Evolutionary conservation across 1,284 basidiomycete species (phyloP).

Genomic region (Sanghuangporus weigelae): DNA sequence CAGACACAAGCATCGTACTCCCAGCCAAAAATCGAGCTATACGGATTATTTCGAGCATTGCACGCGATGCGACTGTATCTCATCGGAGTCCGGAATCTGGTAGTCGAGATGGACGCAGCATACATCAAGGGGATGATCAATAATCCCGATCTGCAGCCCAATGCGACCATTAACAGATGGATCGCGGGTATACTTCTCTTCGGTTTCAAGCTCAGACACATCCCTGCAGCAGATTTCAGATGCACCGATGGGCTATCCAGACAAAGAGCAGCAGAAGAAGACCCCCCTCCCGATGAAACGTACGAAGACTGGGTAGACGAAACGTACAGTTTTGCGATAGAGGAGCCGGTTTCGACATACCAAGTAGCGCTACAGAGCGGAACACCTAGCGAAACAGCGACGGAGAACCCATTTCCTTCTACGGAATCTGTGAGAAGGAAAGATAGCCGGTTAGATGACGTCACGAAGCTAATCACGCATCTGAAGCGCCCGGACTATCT

Average conservation of each 20-base stretch:
- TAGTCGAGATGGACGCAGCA: slow-evolving; percentile 21
- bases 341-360: too few species aligned
- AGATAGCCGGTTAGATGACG: too few species aligned
- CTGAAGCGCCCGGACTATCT: background rate
- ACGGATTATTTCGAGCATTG: too few species aligned
- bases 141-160: slow-evolving; percentile 20
- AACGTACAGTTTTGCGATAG: background rate
- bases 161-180: slow-evolving; percentile 23
- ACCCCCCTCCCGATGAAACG: background rate
- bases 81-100: slow-evolving; percentile 10
- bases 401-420: too few species aligned
- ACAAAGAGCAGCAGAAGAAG: background rate
- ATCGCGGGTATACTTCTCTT: slow-evolving; percentile 20
- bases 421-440: background rate
- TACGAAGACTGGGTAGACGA: slow-evolving; percentile 1
- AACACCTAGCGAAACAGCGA: too few species aligned
- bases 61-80: background rate
- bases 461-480: background rate
- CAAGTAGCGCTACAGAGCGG: too few species aligned
- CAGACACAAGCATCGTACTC: background rate
- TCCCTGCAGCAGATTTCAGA: slow-evolving; percentile 13
- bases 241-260: background rate
- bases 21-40: background rate
- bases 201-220: slow-evolving; percentile 19
- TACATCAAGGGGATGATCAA: slow-evolving; percentile 23